A percentile compares a stretch with the other conserved stretches of the same genome.
Conservation (phyloP, 768 basidiomycete genomes). For the Nidularia pulvinata region DNA sequence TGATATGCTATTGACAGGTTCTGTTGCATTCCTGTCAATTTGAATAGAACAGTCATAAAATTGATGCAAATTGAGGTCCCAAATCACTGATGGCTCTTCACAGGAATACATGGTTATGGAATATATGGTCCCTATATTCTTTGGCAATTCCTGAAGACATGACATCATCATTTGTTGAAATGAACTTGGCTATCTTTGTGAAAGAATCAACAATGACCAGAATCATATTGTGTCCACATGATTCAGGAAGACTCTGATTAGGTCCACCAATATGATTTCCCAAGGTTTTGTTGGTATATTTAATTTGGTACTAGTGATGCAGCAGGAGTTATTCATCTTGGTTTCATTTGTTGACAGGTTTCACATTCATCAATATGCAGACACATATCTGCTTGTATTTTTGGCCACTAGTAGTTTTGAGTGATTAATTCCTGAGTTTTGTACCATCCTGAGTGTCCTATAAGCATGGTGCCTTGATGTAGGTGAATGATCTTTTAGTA, state of each 20-base stretch:
- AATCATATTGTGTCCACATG: conserved; percentile 6
- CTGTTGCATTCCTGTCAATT: too few species aligned
- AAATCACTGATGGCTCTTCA: conserved; percentile 4
- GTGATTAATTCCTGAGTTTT: not conserved
- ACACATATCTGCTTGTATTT: not conserved
- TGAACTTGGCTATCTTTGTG: conserved; percentile 8
- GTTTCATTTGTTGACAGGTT: not conserved
- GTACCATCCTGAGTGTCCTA: not conserved
- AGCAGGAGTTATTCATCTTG: not conserved
- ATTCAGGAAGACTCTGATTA: conserved; percentile 9
- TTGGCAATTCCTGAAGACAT: conserved; percentile 1
- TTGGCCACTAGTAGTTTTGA: too few species aligned
- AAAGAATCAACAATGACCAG: conserved; percentile 7
- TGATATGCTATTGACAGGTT: too few species aligned
- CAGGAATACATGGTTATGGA: conserved; percentile 3
- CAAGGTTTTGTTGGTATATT: not conserved
- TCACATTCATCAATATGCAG: not conserved
- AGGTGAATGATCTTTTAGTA: not conserved
- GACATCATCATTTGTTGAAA: not conserved
- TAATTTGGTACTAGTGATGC: not conserved
- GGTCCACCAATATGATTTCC: too few species aligned
- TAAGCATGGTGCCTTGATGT: not conserved
- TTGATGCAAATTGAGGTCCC: conserved; percentile 7
- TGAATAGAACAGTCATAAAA: too few species aligned
- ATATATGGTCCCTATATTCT: not conserved